Percentiles rank a stretch among this genome's conserved stretches.
Evolutionary conservation across 2,329 filamentous ascomycete species (phyloP).

Genomic region (Aspergillus hiratsukae): DNA sequence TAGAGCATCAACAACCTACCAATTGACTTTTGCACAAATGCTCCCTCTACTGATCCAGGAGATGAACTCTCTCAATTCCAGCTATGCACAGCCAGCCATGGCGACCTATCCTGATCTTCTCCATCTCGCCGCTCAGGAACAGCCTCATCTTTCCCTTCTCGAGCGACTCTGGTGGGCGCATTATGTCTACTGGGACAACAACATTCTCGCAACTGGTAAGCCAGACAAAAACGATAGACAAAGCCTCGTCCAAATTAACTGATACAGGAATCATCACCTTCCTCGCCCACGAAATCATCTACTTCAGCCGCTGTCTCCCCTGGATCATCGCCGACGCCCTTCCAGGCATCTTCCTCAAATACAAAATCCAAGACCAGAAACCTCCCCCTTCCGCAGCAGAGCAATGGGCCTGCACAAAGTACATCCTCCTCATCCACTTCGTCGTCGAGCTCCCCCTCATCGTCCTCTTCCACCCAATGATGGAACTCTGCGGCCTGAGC

Average conservation of each 20-base stretch:
- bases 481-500: slow-evolving; percentile 79
- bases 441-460: slow-evolving; percentile 96
- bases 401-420: slow-evolving; percentile 84
- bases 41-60: not conserved
- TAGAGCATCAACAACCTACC: not conserved
- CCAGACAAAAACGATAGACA: too few relatives aligned
- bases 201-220: slow-evolving; percentile 63
- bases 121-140: slow-evolving; percentile 60
- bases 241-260: not conserved
- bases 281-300: slow-evolving; percentile 83
- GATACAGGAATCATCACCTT: slow-evolving; percentile 92
- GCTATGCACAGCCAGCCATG: slow-evolving; percentile 22
- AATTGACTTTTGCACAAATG: not conserved
- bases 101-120: slow-evolving; percentile 60
- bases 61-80: slow-evolving; percentile 16
- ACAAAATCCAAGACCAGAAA: slow-evolving; percentile 89
- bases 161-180: slow-evolving; percentile 91
- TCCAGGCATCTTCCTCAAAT: slow-evolving; percentile 73
- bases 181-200: slow-evolving; percentile 96
- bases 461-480: slow-evolving; percentile 87
- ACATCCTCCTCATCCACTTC: slow-evolving; percentile 90
- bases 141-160: slow-evolving; percentile 75
- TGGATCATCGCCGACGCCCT: slow-evolving; percentile 88
- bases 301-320: slow-evolving; percentile 84
- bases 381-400: slow-evolving; percentile 73